Evolutionary conservation across 2,329 filamentous ascomycete species (phyloP), one percentile per base, ranked within the genome.

Genomic region (Orbilia brochopaga): DNA sequence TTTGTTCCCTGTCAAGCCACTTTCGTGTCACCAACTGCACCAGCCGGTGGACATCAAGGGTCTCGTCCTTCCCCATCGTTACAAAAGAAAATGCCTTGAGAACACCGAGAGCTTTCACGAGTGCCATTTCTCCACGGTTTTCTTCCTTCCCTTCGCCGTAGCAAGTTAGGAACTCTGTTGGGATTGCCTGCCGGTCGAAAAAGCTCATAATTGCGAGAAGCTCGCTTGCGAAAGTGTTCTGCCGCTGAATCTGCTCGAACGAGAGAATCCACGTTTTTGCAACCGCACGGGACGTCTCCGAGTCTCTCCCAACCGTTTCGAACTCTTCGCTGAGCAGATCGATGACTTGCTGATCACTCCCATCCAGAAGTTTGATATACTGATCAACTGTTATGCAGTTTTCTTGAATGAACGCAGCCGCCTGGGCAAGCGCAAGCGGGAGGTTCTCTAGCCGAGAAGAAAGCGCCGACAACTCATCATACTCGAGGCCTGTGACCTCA

Each of bases 391-490:
- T 51, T 2, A 78, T 77, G 0, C 32, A 57, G 1, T 78, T 79
- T 35, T 79, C 76, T 1, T 76, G 73, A 0, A 81, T 79, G 10
- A 79, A 81, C 0, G 79, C 77, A 0, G 79, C 75, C 4, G 79
- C 80, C 51, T 81, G 79, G 1, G 74, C 77, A 0, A 81, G 35
- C 0, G 80, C 80, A 0, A 81, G 76, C 0, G 80, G 79, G 0
- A 81, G 73, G 11, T 77, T 73, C 0, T 79, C 77, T 0, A 80
- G 70, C 0, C 76, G 75, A 0, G 75, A 74, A 0, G 78, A 74
- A 0, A 80, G 76, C 0, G 52, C 17, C 0, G 74, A 27, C 0
- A 76, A 24, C 7, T 75, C 56, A 1, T 53, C 30, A 0, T 50
- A 6, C 0, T 59, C 30, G 0, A 74, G 51, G 0, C 67, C 32